Base-by-base conservation (phyloP, 2,329 filamentous ascomycete species). In the Dothistroma septosporum region DNA sequence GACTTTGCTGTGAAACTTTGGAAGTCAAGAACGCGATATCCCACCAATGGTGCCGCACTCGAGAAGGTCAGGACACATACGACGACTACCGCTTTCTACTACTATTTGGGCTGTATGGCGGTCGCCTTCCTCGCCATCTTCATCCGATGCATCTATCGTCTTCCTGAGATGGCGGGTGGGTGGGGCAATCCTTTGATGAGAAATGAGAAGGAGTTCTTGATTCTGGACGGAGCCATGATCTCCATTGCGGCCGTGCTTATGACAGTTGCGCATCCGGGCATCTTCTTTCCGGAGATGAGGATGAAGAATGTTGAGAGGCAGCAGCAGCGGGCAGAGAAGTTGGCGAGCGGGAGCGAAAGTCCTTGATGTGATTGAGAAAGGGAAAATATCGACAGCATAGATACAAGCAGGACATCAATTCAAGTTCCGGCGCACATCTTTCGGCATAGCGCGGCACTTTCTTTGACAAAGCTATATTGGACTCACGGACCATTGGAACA, bases 111-210 rank as follows among this genome's bases (percentile, higher is more conserved):
- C n/a, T 83, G 82, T 11, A 77, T 88, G 19, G 71, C 76, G 0
- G 71, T 87, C 1, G 80, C 85, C 1, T 86, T 85, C n/a, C 56
- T 88, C 12, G 82, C 80, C 68, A 86, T 90, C 69, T 84, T 89
- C 66, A 83, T 84, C 67, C 78, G 88, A 28, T 86, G 83, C 68
- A 81, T 86, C 49, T 90, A 86, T 74, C 83, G 87, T 70, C 72
- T 81, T 7, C 79, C 79, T 4, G 79, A 81, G 65, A 80, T 81
- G 79, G 76, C 78, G 4, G 78, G 78, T 24, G 79, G 79, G 4
- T 81, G 79, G 79, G 78, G 78, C 22, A 78, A 76, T 52, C 69
- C 73, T 0, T 63, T 80, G 47, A 80, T 80, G 79, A 74, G 75
- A 56, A 77, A 76, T 37, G 78, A 81, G 67, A 70, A 71, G 6